Evolutionary conservation across 2,329 filamentous ascomycete genomes (phyloP).

Genomic region (Fusarium sp.): DNA sequence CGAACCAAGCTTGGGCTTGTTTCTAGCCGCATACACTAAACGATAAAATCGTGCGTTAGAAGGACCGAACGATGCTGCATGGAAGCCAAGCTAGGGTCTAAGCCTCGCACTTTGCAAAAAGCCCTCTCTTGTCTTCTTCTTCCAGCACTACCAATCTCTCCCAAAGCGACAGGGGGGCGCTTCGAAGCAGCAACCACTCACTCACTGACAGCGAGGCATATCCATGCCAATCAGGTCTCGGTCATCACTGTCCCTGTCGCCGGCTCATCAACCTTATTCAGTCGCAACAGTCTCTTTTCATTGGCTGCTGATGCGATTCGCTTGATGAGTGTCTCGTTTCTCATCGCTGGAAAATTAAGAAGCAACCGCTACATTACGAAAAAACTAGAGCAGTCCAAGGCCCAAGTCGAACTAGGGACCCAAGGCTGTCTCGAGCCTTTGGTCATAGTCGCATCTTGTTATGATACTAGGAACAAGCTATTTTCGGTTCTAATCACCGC

Average conservation of each 20-base stretch:
- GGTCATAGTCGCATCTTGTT: background rate
- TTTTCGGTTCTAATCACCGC: constrained; percentile 2
- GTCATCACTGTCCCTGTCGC: constrained; percentile 19
- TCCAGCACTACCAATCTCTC: constrained; percentile 24
- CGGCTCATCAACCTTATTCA: constrained; percentile 34
- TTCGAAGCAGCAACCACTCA: constrained; percentile 14
- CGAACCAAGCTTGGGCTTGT: constrained; percentile 29
- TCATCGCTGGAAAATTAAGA: constrained; percentile 30
- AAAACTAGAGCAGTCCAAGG: constrained; percentile 1
- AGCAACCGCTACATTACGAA: constrained; percentile 13
- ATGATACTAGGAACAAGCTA: constrained; percentile 6
- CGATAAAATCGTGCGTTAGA: constrained; percentile 43
- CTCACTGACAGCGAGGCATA: constrained; percentile 28
- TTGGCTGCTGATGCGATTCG: constrained; percentile 16
- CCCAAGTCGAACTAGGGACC: background rate
- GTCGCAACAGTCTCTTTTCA: background rate
- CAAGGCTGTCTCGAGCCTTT: constrained; percentile 2
- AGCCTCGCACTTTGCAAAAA: constrained; percentile 43
- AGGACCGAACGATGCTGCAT: constrained; percentile 44
- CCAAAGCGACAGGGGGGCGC: constrained; percentile 19
- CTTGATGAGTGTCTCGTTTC: constrained; percentile 15
- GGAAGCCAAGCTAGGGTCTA: constrained; percentile 41
- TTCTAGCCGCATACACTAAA: constrained; percentile 36
- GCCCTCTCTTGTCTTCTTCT: constrained; percentile 19
- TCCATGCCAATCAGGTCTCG: constrained; percentile 29